Conservation (phyloP, 495 filamentous ascomycete genomes). For the Halenospora varia region DNA sequence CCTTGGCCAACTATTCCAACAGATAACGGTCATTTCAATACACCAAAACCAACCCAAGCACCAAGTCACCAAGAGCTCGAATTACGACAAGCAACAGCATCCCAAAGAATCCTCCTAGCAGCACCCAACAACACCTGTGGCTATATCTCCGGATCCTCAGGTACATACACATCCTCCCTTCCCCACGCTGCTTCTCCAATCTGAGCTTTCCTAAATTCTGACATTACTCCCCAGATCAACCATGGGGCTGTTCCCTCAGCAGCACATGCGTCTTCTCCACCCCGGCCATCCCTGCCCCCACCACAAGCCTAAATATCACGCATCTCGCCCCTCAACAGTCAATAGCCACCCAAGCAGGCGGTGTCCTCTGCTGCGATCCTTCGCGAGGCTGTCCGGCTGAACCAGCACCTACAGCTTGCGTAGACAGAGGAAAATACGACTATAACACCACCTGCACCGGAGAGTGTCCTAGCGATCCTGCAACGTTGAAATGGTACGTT, state of each 20-base stretch:
- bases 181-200: too few species aligned
- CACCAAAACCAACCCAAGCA: neutral
- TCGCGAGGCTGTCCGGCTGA: conserved; percentile 8
- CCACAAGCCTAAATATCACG: conserved; percentile 1
- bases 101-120: neutral
- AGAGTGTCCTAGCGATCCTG: conserved; percentile 10
- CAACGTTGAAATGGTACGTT: conserved; percentile 15
- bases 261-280: conserved; percentile 12
- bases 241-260: conserved; percentile 11
- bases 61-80: neutral
- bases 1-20: too few species aligned
- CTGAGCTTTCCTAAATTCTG: too few species aligned
- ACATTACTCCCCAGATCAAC: too few species aligned
- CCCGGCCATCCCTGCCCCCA: neutral
- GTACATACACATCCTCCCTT: too few species aligned
- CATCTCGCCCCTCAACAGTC: neutral
- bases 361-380: conserved; percentile 14
- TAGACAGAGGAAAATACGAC: conserved; percentile 1
- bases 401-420: conserved; percentile 15
- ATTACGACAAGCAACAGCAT: neutral
- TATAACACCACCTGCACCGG: conserved; percentile 15
- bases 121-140: neutral
- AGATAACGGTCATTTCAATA: too few species aligned
- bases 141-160: neutral
- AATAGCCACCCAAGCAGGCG: conserved; percentile 1